Percentiles rank a stretch among this genome's conserved stretches.
Evolutionary conservation across 805 yeast species (phyloP).

Genomic region (Ogataea populi-albae): DNA sequence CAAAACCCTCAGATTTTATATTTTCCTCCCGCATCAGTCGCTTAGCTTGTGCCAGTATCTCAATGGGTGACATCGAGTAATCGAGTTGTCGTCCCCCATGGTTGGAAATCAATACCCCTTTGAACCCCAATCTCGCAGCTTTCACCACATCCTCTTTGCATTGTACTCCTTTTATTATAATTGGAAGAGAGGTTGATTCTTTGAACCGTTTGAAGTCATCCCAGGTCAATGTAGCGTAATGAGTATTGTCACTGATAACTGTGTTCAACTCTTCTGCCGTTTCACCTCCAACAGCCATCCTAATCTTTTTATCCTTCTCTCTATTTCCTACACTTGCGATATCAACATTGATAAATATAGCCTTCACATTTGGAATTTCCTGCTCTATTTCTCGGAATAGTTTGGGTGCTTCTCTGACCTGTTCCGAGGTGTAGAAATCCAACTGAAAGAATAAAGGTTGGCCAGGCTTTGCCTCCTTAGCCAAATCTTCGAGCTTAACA

Average conservation of each 20-base stretch:
- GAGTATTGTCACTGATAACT: conserved; percentile 11
- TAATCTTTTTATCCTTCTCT: conserved; percentile 77
- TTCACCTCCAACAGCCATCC: conserved; percentile 47
- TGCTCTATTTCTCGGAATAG: conserved; percentile 23
- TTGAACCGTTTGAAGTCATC: conserved; percentile 54
- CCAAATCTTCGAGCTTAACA: conserved; percentile 73
- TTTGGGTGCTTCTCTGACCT: conserved; percentile 49
- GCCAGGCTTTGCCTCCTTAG: conserved; percentile 52
- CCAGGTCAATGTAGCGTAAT: conserved; percentile 50
- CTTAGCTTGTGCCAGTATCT: conserved; percentile 55
- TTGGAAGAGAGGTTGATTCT: conserved; percentile 43
- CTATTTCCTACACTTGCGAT: conserved; percentile 82
- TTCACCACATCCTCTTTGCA: conserved; percentile 60
- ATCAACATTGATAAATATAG: conserved; percentile 80
- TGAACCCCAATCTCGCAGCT: conserved; percentile 57
- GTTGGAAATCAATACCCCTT: conserved; percentile 66
- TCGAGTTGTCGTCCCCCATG: conserved; percentile 78
- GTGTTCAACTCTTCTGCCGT: conserved; percentile 13
- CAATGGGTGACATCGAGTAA: conserved; percentile 57
- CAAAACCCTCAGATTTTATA: conserved; percentile 51
- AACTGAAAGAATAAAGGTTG: conserved; percentile 83
- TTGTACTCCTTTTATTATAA: conserved; percentile 63
- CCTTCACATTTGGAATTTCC: conserved; percentile 59
- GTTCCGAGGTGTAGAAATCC: conserved; percentile 60
- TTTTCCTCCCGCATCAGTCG: conserved; percentile 40